Base-by-base conservation (phyloP, 257 asterid genomes). In the Marsdenia floribunda region DNA sequence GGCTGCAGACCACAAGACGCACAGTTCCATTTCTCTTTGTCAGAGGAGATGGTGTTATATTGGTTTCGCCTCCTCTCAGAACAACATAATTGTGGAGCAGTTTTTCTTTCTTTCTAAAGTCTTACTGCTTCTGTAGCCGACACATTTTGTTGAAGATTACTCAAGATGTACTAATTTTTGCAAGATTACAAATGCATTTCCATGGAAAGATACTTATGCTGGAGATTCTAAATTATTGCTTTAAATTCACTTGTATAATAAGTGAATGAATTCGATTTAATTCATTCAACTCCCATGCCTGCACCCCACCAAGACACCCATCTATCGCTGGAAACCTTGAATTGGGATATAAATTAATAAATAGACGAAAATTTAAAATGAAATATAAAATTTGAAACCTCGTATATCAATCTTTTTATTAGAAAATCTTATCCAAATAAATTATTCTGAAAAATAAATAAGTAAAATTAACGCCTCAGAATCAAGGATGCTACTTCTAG, bases 31-130 rank as follows among this genome's bases (percentile, higher is more conserved):
- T 89, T 82, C 88, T 94, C 49, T 94, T 94, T 75, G 98, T 94
- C 68, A 82, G 99, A 83, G 99, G 99, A 76, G 99, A 94, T 72
- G 97, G 97, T 22, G 98, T 94, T 71, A 94, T 94, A 73, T 82
- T 92, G 88, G 97, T 92, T 75, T 91, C 99, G 40, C 98, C 98
- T 64, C 98, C 98, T 24, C 73, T 92, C 58, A 83, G 99, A 81
- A 90, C 98, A 16, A 92, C 94, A 66, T 93, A 88, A 90, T 29
- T 71, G 40, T 68, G 19, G 81, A 57, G 68, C 76, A 50, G 59
- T 72, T 5, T 72, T 24, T 57, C 52, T 16, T 18, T n/a, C 10
- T 72, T 37, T 46, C 37, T 59, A 58, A 10, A 15, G 14, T 49
- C 35, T 11, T 49, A 22, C 19, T 59, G 58, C 66, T 61, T 24